Evolutionary conservation across 331 rosid species (phyloP), one percentile per base, ranked within the genome.

Genomic region (Acacia concinna): DNA sequence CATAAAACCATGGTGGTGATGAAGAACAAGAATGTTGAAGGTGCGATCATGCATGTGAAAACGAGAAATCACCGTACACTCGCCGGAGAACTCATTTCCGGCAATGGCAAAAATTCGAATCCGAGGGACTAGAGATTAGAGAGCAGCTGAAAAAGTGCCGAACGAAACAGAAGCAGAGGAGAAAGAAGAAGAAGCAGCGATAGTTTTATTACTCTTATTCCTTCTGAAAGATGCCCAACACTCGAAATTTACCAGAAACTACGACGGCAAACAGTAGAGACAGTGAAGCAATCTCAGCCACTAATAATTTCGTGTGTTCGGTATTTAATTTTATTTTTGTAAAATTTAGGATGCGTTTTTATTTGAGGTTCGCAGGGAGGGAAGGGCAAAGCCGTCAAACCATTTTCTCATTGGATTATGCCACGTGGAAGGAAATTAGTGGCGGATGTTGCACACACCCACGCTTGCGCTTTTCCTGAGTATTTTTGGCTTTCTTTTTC

Each of bases 201-300:
- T 15, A 10, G 5, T 37, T 64, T 51, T 37, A 18, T 13, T 3
- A 5, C 10, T 38, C 2, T 40, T 40, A n/a, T 40, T 68, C 32
- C 51, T 67, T 40, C 32, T 21, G 49, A 8, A 63, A 31, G 13
- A 52, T 23, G 7, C 1, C 23, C 28, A 38, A 37, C 56, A 74
- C 35, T 17, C n/a, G 0, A 14, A 81, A 74, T 74, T 63, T 76
- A 71, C 79, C 71, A 78, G 62, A 85, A 74, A 64, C 85, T 68
- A 52, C 73, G 66, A 73, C 65, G 54, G 76, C 76, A 67, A 74
- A 78, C 82, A 57, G 80, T 56, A 34, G 8, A 8, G 76, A 66
- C 57, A 75, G 71, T 68, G 75, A 84, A 89, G 86, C 80, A 87
- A 84, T 89, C 92, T 91, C 91, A 91, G 92, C 97, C 97, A 91